phyloP scores from a whole-genome alignment of 352 stramenopile genomes.

The Pythium folliculosum region DNA sequence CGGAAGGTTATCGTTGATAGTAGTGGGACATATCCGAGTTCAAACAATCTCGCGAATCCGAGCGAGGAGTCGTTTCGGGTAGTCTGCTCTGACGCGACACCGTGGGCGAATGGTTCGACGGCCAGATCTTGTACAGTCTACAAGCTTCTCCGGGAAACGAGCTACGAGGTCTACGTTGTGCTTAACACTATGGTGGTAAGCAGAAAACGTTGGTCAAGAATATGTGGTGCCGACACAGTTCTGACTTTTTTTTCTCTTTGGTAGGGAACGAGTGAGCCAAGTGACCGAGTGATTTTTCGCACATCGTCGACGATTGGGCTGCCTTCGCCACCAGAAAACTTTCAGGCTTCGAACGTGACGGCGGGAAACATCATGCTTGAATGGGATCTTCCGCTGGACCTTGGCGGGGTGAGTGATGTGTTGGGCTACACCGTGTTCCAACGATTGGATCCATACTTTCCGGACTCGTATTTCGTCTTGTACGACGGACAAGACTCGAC shows the following conservation, averaged over 20 bases:
- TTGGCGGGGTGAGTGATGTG: constrained; percentile 42
- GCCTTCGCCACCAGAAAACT: constrained; percentile 45
- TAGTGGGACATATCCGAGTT: too few species aligned
- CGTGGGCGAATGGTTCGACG: constrained; percentile 7
- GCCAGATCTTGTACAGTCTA: constrained; percentile 36
- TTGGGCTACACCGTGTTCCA: constrained; percentile 62
- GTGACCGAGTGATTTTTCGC: constrained; percentile 22
- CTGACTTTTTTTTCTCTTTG: background rate
- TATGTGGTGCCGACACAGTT: background rate
- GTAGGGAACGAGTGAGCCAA: constrained; percentile 40
- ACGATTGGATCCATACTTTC: constrained; percentile 23
- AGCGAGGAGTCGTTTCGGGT: constrained; percentile 18
- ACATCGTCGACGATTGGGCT: constrained; percentile 37
- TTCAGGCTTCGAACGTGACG: constrained; percentile 36
- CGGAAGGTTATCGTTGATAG: constrained; percentile 1
- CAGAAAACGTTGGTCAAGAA: background rate
- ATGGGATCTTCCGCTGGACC: constrained; percentile 54
- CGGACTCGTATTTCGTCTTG: constrained; percentile 38
- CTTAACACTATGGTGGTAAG: constrained; percentile 45
- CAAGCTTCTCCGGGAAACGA: constrained; percentile 36
- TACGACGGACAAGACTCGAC: constrained; percentile 58
- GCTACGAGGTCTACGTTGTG: constrained; percentile 52
- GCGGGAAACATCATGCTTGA: constrained; percentile 54
- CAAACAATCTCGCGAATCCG: background rate
- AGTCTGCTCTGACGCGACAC: constrained; percentile 20